Percentiles rank a stretch among this genome's conserved stretches.
These are phyloP conservation scores for Daldinia grandis DNA, from an alignment of 495 filamentous ascomycete genomes.

Conservation along the genomic window DNA sequence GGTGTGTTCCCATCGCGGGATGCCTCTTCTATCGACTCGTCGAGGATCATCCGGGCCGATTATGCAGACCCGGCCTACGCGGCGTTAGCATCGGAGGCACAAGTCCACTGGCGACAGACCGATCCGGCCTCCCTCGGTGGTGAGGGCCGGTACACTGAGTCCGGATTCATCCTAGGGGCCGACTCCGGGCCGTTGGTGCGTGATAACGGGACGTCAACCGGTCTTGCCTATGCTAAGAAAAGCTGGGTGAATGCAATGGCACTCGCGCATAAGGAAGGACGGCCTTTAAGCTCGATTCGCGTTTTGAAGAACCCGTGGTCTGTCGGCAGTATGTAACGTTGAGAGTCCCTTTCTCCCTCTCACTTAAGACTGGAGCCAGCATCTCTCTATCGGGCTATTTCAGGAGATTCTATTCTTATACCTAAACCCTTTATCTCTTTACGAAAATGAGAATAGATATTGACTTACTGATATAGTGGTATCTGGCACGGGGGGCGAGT, in stretches of 20 bases:
- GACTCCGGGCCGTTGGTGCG: constrained; percentile 49
- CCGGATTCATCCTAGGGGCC: constrained; percentile 75
- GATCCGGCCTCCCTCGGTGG: constrained; percentile 61
- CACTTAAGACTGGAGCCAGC: background rate
- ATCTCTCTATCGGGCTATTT: background rate
- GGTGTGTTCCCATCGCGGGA: constrained; percentile 70
- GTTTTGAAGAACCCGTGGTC: constrained; percentile 60
- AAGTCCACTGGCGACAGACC: constrained; percentile 72
- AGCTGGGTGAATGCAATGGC: constrained; percentile 70
- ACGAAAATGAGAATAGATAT: background rate
- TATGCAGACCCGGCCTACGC: constrained; percentile 80
- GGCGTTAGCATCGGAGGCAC: constrained; percentile 71
- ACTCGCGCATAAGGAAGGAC: constrained; percentile 48
- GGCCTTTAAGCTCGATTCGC: constrained; percentile 58
- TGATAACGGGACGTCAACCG: constrained; percentile 53
- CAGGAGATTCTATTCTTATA: background rate
- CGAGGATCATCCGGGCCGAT: constrained; percentile 82
- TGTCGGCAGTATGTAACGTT: constrained; percentile 51
- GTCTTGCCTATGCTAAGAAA: constrained; percentile 69
- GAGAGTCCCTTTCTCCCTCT: background rate
- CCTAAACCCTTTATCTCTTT: background rate
- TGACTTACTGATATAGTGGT: background rate
- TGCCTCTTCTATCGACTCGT: constrained; percentile 76
- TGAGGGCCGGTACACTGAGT: constrained; percentile 76
- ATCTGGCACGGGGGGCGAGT: constrained; percentile 57